Conservation (phyloP, 1,139 yeast species). For the Protomyces arabidopsidicola region DNA sequence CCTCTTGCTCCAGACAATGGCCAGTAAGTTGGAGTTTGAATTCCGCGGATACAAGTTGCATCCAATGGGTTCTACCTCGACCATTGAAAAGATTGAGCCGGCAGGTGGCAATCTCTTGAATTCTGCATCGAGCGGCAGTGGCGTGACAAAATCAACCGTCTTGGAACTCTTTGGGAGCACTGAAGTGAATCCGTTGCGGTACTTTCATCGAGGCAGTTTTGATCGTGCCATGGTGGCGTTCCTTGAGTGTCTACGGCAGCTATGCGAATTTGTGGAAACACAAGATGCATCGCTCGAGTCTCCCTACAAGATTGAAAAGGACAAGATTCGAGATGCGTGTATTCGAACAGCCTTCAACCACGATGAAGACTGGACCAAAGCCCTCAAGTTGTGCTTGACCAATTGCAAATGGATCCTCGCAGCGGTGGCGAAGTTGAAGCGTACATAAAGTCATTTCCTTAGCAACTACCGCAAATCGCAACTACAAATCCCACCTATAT, state of each 20-base stretch:
- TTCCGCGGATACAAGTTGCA: constrained; percentile 59
- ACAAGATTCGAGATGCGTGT: constrained; percentile 71
- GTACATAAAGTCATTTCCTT: background rate
- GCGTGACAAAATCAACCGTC: constrained; percentile 35
- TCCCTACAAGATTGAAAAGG: constrained; percentile 64
- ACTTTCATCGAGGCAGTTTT: constrained; percentile 64
- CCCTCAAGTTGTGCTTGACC: constrained; percentile 76
- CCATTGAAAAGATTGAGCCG: constrained; percentile 56
- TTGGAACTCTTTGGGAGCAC: constrained; percentile 58
- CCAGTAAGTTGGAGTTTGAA: constrained; percentile 53
- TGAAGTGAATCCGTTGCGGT: constrained; percentile 55
- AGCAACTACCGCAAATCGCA: too few species aligned
- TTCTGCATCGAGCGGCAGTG: background rate
- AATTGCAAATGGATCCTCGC: constrained; percentile 49
- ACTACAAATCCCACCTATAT: too few species aligned
- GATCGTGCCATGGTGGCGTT: constrained; percentile 76
- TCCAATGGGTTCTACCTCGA: constrained; percentile 83
- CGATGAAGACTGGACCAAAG: constrained; percentile 70
- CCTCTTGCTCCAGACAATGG: constrained; percentile 61
- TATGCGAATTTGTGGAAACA: constrained; percentile 49
- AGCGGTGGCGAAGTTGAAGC: constrained; percentile 1
- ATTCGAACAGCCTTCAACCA: constrained; percentile 63
- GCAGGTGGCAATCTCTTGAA: constrained; percentile 38
- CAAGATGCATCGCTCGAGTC: constrained; percentile 49
- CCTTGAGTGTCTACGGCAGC: constrained; percentile 56